Conservation (phyloP, 495 filamentous ascomycete species). For the Margaritispora aquatica region DNA sequence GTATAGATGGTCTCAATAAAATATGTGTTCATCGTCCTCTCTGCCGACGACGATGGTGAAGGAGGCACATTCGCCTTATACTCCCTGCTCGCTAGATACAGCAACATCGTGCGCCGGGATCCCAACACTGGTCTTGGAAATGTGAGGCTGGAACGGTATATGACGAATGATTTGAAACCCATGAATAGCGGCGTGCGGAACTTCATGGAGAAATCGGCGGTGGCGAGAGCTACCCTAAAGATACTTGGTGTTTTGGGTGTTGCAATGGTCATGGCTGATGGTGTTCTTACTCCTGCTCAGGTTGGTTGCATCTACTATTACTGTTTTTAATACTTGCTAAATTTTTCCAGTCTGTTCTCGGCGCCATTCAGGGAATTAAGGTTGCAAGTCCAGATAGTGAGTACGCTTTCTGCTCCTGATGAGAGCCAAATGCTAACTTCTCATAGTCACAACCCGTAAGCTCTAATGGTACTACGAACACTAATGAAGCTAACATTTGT, state of each 20-base stretch:
- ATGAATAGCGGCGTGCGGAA: conserved; percentile 47
- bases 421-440: background rate
- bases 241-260: conserved; percentile 65
- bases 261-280: conserved; percentile 56
- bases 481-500: no score
- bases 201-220: conserved; percentile 48
- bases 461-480: no score
- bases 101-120: conserved; percentile 23
- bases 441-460: no score
- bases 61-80: conserved; percentile 72
- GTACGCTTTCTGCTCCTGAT: background rate
- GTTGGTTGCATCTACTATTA: background rate
- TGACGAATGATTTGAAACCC: conserved; percentile 44
- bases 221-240: conserved; percentile 51
- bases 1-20: conserved; percentile 67
- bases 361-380: conserved; percentile 62
- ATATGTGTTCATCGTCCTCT: conserved; percentile 62
- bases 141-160: conserved; percentile 53
- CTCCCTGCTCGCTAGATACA: conserved; percentile 63
- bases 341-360: conserved; percentile 45
- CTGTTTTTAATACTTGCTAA: background rate
- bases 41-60: conserved; percentile 67
- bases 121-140: conserved; percentile 16
- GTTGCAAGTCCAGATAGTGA: conserved; percentile 35
- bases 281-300: conserved; percentile 63